Evolutionary conservation across 2,329 filamentous ascomycete species (phyloP).

Genomic region (Taxawa tesnikishii): DNA sequence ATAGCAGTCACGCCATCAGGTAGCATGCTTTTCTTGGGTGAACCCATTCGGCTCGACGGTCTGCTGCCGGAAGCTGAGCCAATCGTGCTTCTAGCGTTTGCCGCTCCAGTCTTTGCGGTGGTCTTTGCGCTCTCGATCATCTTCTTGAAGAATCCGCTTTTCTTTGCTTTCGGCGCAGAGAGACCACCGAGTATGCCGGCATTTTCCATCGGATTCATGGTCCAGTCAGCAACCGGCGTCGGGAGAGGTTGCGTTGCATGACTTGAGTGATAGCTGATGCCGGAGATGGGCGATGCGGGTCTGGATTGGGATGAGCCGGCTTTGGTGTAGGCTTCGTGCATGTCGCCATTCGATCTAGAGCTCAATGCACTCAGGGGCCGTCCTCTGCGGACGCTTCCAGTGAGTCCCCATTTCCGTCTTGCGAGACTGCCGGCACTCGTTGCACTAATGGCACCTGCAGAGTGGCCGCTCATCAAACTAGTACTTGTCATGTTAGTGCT

Average conservation of each 20-base stretch:
- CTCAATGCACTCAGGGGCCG: conserved; percentile 10
- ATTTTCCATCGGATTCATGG: conserved; percentile 47
- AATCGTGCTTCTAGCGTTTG: conserved; percentile 77
- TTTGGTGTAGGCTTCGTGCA: conserved; percentile 3
- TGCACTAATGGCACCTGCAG: conserved; percentile 81
- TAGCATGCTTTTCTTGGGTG: conserved; percentile 32
- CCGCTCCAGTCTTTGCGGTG: conserved; percentile 57
- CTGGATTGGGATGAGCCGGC: conserved; percentile 4
- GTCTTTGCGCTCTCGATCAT: conserved; percentile 92
- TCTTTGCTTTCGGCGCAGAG: conserved; percentile 57
- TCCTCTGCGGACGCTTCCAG: conserved; percentile 22
- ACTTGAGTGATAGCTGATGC: conserved; percentile 66
- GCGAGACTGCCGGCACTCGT: conserved; percentile 92
- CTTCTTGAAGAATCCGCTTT: conserved; percentile 83
- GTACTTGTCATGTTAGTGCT: conserved; percentile 68
- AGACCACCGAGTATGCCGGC: conserved; percentile 67
- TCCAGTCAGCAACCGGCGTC: conserved; percentile 54
- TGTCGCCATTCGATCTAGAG: conserved; percentile 8
- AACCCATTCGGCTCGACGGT: conserved; percentile 16
- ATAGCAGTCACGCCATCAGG: conserved; percentile 41
- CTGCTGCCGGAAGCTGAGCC: conserved; percentile 39
- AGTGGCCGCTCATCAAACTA: conserved; percentile 88
- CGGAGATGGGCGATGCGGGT: conserved; percentile 12
- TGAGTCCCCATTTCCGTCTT: conserved; percentile 49
- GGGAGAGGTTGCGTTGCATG: conserved; percentile 54